A percentile compares a stretch with the other conserved stretches of the same genome.
These are phyloP conservation scores for Coffea humblotiana DNA, from an alignment of 305 asterid genomes.

Conservation along the genomic window DNA sequence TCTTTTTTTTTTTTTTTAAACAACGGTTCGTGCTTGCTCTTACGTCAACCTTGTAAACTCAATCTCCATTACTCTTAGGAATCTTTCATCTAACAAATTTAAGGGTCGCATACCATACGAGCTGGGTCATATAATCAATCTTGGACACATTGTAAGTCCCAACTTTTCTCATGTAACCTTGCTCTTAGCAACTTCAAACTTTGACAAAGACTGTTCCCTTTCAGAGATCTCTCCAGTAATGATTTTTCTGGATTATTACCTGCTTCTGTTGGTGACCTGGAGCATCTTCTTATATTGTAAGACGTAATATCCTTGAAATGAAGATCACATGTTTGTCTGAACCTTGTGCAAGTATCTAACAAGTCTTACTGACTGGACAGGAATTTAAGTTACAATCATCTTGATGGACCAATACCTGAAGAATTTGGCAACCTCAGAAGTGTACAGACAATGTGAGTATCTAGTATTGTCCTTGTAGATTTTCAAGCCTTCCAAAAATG, in stretches of 20 bases:
- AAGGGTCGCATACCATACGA: slow-evolving; percentile 69
- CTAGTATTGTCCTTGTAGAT: background rate
- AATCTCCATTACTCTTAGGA: slow-evolving; percentile 45
- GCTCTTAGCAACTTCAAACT: slow-evolving; percentile 1
- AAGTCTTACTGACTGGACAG: slow-evolving; percentile 31
- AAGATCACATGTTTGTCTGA: background rate
- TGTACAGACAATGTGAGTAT: slow-evolving; percentile 73
- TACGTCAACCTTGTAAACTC: slow-evolving; percentile 1
- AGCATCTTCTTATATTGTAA: slow-evolving; percentile 93
- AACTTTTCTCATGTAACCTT: background rate
- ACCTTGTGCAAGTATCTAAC: slow-evolving; percentile 4
- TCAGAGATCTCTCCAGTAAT: slow-evolving; percentile 90
- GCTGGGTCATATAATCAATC: slow-evolving; percentile 87
- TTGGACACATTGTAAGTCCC: slow-evolving; percentile 87
- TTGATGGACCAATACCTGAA: slow-evolving; percentile 65
- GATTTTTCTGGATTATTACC: slow-evolving; percentile 78
- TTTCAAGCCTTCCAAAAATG: no score
- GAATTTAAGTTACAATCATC: slow-evolving; percentile 79
- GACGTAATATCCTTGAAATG: slow-evolving; percentile 17
- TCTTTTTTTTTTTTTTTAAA: background rate
- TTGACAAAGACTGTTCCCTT: slow-evolving; percentile 16
- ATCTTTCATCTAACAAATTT: slow-evolving; percentile 80
- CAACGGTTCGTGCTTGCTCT: background rate
- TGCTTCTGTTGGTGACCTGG: slow-evolving; percentile 86
- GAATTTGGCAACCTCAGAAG: slow-evolving; percentile 87